Conservation (phyloP, 257 asterid species). For the Prunella vulgaris region DNA sequence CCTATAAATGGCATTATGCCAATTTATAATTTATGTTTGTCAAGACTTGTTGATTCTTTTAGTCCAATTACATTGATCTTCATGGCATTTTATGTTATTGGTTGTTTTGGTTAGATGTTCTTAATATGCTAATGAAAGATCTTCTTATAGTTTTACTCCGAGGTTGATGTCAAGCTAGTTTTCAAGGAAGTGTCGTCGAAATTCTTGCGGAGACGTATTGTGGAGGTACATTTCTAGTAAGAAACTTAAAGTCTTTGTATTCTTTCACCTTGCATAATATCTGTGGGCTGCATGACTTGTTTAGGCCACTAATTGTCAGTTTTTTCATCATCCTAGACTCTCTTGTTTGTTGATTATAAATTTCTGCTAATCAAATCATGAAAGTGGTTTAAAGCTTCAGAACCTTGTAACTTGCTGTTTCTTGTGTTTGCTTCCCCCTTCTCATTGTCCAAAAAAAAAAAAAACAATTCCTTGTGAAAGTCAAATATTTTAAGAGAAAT, state of each 20-base stretch:
- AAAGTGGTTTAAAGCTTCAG: slow-evolving; percentile 8
- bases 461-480: background rate
- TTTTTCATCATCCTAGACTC: background rate
- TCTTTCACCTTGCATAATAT: slow-evolving; percentile 4
- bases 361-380: slow-evolving; percentile 2
- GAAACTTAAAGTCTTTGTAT: background rate
- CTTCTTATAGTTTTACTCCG: slow-evolving; percentile 60
- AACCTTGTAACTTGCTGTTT: slow-evolving; percentile 4
- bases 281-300: background rate
- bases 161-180: slow-evolving; percentile 95
- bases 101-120: background rate
- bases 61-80: background rate
- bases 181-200: slow-evolving; percentile 84
- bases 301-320: background rate
- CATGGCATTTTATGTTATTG: slow-evolving; percentile 1
- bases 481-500: background rate
- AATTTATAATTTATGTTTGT: background rate
- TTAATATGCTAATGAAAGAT: background rate
- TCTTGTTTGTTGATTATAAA: background rate
- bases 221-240: slow-evolving; percentile 56
- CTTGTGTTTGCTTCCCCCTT: background rate
- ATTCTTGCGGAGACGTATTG: slow-evolving; percentile 80
- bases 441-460: background rate
- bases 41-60: slow-evolving; percentile 11
- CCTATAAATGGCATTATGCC: background rate